Base-by-base conservation (phyloP, 495 filamentous ascomycete genomes). In the Chaetomium fimeti region DNA sequence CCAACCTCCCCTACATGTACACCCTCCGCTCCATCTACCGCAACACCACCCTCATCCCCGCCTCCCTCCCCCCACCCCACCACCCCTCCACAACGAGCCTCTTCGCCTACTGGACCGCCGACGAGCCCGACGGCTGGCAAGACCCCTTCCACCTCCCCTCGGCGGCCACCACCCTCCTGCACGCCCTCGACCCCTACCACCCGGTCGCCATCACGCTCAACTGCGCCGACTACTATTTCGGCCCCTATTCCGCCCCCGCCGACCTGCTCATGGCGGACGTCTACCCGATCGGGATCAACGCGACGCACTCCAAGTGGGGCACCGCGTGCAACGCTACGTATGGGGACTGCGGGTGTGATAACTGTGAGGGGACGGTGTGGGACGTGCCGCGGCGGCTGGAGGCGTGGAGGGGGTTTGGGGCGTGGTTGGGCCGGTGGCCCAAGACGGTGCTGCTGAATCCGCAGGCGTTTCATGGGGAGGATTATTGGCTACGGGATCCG, bases 281-380 rank as follows among this genome's bases (percentile, higher is more conserved):
- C 0, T 91, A 91, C 68, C 88, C 88, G 0, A 80, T 90, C 62
- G 84, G 78, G 5, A 82, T 83, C 55, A 88, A 89, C 67, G 71
- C 74, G 3, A 79, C 77, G 18, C 79, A 66, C 20, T 82, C 79
- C 18, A 82, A 80, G 40, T 80, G 83, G 82, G 69, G 72, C 40
- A 87, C 84, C 0, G 70, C 71, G 0, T 89, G 87, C 70, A 91
- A 90, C 66, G 54, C 74, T 0, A 90, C 88, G 0, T 85, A 89
- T 45, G 89, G 89, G 51, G 84, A 86, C 73, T 90, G 88, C 70
- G 88, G 88, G 32, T 91, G 89, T 73, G 88, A 91, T 68, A 83
- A 87, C 70, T 91, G 88, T 70, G 60, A 67, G 0, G 85, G 86
- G 8, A 65, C 68, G 6, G 75, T 89, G 22, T 73, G 76, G 5